phyloP scores from a whole-genome alignment of 495 filamentous ascomycete genomes.

The Talaromyces adpressus region DNA sequence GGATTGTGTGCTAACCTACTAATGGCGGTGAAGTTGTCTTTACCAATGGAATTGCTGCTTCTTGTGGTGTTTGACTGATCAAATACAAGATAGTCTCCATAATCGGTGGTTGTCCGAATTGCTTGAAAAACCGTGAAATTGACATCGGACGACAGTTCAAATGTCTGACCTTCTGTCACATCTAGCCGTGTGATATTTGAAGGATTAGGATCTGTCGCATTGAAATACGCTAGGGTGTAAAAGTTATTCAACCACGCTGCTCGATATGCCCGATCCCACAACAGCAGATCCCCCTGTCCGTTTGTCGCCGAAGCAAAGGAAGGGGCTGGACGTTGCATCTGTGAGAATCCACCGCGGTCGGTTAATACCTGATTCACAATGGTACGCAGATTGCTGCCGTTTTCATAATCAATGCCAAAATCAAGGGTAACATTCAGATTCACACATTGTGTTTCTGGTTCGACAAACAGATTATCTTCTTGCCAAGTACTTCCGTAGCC shows the following conservation, averaged over 20 bases:
- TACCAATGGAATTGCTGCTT: too few relatives aligned
- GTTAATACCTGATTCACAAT: constrained; percentile 20
- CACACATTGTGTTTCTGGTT: constrained; percentile 36
- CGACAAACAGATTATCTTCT: constrained; percentile 40
- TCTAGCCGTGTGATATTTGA: too few relatives aligned
- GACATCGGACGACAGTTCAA: too few relatives aligned
- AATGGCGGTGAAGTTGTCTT: too few relatives aligned
- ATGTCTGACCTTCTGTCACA: too few relatives aligned
- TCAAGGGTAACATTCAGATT: constrained; percentile 37
- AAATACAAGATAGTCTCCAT: too few relatives aligned
- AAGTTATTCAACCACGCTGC: constrained; percentile 36
- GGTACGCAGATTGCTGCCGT: background rate
- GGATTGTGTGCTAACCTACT: too few relatives aligned
- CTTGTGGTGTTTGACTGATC: too few relatives aligned
- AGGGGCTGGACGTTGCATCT: constrained; percentile 21
- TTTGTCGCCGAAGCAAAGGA: constrained; percentile 9
- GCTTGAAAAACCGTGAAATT: too few relatives aligned
- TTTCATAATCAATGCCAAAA: constrained; percentile 12
- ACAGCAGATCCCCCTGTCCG: constrained; percentile 21
- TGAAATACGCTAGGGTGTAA: constrained; percentile 19
- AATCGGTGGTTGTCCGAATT: too few relatives aligned
- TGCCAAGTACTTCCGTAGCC: constrained; percentile 25
- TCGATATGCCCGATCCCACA: constrained; percentile 25
- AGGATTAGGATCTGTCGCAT: constrained; percentile 13
- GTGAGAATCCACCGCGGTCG: constrained; percentile 35